Percentiles rank a stretch among this genome's conserved stretches.
These are phyloP conservation scores for Polytrichum commune DNA, from an alignment of 225 moss, liverwort and hornwort genomes.

Conservation along the genomic window DNA sequence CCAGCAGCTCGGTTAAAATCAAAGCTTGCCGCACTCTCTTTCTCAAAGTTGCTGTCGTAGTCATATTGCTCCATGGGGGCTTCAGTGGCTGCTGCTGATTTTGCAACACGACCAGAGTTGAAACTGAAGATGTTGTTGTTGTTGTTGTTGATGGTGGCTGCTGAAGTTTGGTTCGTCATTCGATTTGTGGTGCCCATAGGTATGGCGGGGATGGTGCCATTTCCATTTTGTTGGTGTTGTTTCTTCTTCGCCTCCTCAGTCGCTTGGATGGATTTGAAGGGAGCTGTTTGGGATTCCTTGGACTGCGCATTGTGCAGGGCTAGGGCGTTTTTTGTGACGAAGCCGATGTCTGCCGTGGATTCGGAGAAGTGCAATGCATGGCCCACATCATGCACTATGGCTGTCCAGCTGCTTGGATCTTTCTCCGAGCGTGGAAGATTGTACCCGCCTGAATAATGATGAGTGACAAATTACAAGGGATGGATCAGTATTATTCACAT, in stretches of 20 bases:
- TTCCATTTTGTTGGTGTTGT: conserved; percentile 13
- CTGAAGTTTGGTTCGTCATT: not conserved
- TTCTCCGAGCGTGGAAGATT: conserved; percentile 37
- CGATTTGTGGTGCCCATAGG: not conserved
- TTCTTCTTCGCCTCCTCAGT: conserved; percentile 22
- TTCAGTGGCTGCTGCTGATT: conserved; percentile 33
- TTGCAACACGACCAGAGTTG: conserved; percentile 34
- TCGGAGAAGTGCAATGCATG: conserved; percentile 48
- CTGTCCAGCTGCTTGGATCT: conserved; percentile 47
- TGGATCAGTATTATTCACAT: too few species aligned
- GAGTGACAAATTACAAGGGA: not conserved
- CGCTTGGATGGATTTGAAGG: conserved; percentile 43
- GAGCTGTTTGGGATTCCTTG: conserved; percentile 48
- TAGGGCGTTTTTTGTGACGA: conserved; percentile 48
- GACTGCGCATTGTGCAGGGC: conserved; percentile 44
- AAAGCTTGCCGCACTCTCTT: conserved; percentile 73
- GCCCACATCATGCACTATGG: conserved; percentile 45
- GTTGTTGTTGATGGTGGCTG: not conserved
- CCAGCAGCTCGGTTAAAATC: conserved; percentile 61
- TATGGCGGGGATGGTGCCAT: conserved; percentile 8
- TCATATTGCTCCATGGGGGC: conserved; percentile 52
- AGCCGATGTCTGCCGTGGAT: conserved; percentile 33
- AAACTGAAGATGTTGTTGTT: conserved; percentile 39
- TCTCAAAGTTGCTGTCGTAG: conserved; percentile 78
- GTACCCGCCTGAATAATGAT: conserved; percentile 21